These are phyloP conservation scores for Tolypocladium ovalisporum DNA, from an alignment of 2,329 filamentous ascomycete species.

Conservation along the genomic window DNA sequence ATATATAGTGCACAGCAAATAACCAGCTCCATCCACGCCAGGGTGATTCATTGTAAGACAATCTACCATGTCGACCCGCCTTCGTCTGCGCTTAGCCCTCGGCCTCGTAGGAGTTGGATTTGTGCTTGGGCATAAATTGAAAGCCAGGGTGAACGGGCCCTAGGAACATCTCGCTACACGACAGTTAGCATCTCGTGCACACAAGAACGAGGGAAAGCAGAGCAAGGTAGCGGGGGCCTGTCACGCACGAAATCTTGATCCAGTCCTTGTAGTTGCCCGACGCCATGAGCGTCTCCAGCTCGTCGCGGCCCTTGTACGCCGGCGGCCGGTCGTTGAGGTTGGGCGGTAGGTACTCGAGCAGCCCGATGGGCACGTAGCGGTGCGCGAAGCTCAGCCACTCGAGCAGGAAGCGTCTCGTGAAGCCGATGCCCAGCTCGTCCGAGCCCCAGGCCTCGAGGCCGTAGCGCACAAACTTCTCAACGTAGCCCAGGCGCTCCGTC, in stretches of 20 bases:
- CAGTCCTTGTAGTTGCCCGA: conserved; percentile 93
- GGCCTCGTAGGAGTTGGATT: conserved; percentile 81
- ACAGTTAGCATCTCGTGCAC: conserved; percentile 4
- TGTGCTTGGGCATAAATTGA: conserved; percentile 95
- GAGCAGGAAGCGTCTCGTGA: conserved; percentile 81
- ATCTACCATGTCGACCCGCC: neutral
- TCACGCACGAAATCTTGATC: conserved; percentile 88
- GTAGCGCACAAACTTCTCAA: conserved; percentile 84
- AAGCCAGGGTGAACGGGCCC: conserved; percentile 84
- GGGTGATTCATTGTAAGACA: neutral
- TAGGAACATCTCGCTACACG: conserved; percentile 84
- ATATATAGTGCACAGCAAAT: neutral
- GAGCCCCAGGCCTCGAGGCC: conserved; percentile 92
- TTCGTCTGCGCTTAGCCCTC: conserved; percentile 40
- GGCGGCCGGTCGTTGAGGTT: conserved; percentile 83
- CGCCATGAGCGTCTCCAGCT: conserved; percentile 85
- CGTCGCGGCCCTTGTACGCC: conserved; percentile 70
- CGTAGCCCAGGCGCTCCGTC: conserved; percentile 69
- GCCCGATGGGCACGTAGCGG: conserved; percentile 80
- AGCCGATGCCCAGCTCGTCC: conserved; percentile 87
- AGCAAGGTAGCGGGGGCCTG: neutral
- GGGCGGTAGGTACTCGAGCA: conserved; percentile 82
- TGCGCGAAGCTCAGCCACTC: conserved; percentile 94
- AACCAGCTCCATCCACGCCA: neutral
- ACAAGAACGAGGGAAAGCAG: neutral